phyloP scores from a whole-genome alignment of 768 basidiomycete species.

The Agaricus blazei region DNA sequence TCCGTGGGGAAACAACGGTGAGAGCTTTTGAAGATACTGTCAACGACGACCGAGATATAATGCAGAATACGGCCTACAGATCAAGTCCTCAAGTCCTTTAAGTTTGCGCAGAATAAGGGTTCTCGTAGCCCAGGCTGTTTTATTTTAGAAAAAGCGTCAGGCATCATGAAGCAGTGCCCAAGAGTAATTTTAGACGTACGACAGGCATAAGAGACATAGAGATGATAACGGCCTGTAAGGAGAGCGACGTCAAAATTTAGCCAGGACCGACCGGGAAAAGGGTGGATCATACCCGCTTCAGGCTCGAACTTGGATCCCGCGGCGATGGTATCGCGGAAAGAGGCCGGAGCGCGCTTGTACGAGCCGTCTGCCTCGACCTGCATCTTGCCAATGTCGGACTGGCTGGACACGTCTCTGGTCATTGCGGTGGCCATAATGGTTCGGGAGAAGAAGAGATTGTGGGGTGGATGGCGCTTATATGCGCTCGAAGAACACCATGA shows the following conservation, averaged over 20 bases:
- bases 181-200: constrained; percentile 40
- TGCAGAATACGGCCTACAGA: constrained; percentile 47
- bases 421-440: no score
- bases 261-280: background rate
- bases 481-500: background rate
- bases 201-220: constrained; percentile 85
- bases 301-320: constrained; percentile 43
- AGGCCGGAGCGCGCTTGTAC: constrained; percentile 46
- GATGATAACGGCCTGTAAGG: constrained; percentile 75
- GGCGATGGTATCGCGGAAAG: constrained; percentile 51
- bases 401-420: constrained; percentile 24
- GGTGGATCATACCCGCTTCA: constrained; percentile 58
- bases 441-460: no score
- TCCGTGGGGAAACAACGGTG: constrained; percentile 77
- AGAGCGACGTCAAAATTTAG: background rate
- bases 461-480: background rate
- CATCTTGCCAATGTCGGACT: constrained; percentile 51
- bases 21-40: constrained; percentile 43
- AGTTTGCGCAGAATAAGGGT: constrained; percentile 85
- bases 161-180: background rate
- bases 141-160: background rate
- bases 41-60: background rate
- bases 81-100: constrained; percentile 84
- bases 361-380: constrained; percentile 55
- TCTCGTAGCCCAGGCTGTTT: constrained; percentile 86